Conservation (phyloP, 345 rosid species). For the Moringa oleifera region DNA sequence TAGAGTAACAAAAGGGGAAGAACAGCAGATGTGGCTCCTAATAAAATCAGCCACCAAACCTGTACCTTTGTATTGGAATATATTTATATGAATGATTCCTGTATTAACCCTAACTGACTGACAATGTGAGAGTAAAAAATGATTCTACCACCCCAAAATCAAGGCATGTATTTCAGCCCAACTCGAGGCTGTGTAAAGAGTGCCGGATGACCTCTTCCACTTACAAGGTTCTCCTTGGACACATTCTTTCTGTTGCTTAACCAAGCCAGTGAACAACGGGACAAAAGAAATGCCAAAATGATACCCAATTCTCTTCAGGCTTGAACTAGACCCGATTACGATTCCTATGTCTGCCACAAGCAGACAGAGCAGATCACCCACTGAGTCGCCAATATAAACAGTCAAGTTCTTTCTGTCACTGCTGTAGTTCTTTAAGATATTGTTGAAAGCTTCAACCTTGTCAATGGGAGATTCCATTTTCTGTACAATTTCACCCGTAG, state of each 20-base stretch:
- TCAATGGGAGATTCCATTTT: constrained; percentile 72
- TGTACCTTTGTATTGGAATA: constrained; percentile 28
- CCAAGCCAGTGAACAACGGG: constrained; percentile 62
- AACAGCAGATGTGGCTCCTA: constrained; percentile 24
- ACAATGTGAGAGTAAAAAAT: constrained; percentile 11
- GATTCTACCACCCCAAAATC: constrained; percentile 70
- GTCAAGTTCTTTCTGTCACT: constrained; percentile 41
- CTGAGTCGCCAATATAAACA: constrained; percentile 83
- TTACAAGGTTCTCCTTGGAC: constrained; percentile 36
- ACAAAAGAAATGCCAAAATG: constrained; percentile 87
- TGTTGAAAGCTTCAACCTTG: constrained; percentile 59
- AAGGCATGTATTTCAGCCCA: constrained; percentile 97
- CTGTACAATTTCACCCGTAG: constrained; percentile 71
- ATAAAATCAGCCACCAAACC: constrained; percentile 45
- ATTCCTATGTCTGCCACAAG: constrained; percentile 92
- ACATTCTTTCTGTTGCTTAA: constrained; percentile 63
- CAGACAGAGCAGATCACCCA: constrained; percentile 90
- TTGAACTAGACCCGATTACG: constrained; percentile 73
- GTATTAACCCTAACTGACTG: constrained; percentile 39
- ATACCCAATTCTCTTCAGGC: constrained; percentile 74
- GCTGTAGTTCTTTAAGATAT: constrained; percentile 31
- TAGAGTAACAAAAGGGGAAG: constrained; percentile 10
- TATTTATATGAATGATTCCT: constrained; percentile 22
- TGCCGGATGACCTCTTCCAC: constrained; percentile 75
- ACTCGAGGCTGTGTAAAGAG: constrained; percentile 73